Conservation (phyloP, 495 filamentous ascomycete genomes). For the Terfezia boudieri region DNA sequence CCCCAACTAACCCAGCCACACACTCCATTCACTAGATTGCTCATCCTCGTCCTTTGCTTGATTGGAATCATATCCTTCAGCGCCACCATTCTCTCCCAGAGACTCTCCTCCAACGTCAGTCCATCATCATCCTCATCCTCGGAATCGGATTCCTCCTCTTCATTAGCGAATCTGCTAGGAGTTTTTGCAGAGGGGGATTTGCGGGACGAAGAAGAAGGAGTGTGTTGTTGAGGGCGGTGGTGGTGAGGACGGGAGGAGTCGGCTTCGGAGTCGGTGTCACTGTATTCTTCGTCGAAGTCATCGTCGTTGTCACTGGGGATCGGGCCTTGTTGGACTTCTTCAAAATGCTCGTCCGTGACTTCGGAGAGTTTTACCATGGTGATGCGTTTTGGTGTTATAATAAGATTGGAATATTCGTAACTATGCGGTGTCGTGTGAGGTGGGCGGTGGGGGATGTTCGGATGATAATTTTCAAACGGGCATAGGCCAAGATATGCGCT, state of each 20-base stretch:
- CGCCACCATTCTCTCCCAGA: conserved; percentile 61
- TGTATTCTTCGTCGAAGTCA: conserved; percentile 78
- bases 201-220: too few species aligned
- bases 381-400: conserved; percentile 10
- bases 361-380: conserved; percentile 93
- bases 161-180: conserved; percentile 13
- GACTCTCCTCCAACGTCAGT: conserved; percentile 31
- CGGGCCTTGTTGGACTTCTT: conserved; percentile 43
- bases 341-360: conserved; percentile 88
- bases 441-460: background rate
- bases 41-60: conserved; percentile 47
- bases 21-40: conserved; percentile 32
- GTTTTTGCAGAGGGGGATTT: conserved; percentile 28
- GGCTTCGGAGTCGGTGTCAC: conserved; percentile 41
- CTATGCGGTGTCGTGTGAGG: background rate
- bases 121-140: conserved; percentile 31
- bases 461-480: too few species aligned
- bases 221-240: background rate
- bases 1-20: conserved; percentile 37
- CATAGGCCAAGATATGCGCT: too few species aligned
- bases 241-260: conserved; percentile 14
- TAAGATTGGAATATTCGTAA: background rate
- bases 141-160: conserved; percentile 22
- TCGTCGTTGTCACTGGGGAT: conserved; percentile 51
- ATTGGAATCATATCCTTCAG: conserved; percentile 84